phyloP scores from a whole-genome alignment of 129 eudicot genomes.

The Solidago caesia region DNA sequence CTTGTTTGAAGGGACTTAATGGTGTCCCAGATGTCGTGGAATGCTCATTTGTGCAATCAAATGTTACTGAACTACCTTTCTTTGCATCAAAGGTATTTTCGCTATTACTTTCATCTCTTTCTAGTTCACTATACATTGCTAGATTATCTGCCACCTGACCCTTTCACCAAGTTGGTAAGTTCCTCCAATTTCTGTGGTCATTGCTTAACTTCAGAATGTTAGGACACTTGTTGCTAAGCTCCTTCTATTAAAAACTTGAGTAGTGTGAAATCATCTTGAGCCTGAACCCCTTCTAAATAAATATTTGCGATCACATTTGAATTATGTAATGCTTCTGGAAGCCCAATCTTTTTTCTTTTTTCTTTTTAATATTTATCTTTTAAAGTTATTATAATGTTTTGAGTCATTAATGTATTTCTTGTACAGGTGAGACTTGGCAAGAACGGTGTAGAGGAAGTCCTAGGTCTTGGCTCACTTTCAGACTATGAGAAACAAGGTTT shows the following conservation, averaged over 20 bases:
- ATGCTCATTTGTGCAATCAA: constrained; percentile 88
- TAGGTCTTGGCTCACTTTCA: constrained; percentile 69
- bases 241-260: background rate
- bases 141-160: background rate
- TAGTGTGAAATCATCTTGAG: background rate
- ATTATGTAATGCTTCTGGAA: background rate
- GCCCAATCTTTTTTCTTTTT: too few species aligned
- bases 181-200: background rate
- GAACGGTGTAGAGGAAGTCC: constrained; percentile 94
- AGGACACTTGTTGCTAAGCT: too few species aligned
- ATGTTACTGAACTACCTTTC: constrained; percentile 83
- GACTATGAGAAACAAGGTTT: constrained; percentile 85
- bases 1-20: constrained; percentile 97
- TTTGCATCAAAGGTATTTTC: constrained; percentile 85
- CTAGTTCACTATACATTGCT: background rate
- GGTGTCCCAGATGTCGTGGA: constrained; percentile 99
- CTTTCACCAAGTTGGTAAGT: background rate
- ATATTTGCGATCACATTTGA: background rate
- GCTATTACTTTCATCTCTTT: background rate
- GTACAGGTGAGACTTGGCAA: constrained; percentile 92
- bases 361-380: background rate
- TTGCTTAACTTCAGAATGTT: background rate
- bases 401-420: background rate
- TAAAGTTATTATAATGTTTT: background rate
- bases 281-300: background rate